Base-by-base conservation (phyloP, 208 protist species). In the Vickermania spadyakhi region DNA sequence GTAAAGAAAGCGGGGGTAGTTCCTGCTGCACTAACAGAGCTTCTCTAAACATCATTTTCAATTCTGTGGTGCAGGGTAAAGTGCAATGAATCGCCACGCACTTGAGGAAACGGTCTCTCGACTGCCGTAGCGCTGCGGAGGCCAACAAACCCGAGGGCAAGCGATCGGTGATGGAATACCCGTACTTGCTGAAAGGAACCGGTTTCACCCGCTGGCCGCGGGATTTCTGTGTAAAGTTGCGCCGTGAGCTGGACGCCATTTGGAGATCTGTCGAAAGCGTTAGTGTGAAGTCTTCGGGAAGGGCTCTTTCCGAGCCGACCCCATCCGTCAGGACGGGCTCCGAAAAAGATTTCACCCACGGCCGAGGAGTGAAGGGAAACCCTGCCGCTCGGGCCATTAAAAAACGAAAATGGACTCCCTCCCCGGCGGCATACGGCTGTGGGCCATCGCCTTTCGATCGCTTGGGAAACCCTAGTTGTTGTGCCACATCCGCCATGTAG, bases 31-130 rank as follows among this genome's bases (percentile, higher is more conserved):
- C 50, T 7, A 62, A 2, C 13, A 67, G 52, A 30, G 84, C 69
- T 62, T 91, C 84, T n/a, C 80, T 58, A 21, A 91, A 65, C 26
- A 80, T 75, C 27, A 70, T 70, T 53, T 68, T 58, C 22, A 66
- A 62, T 45, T 85, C 84, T 7, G 72, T 58, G 27, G 69, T 45
- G 4, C 62, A 58, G 2, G 79, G 79, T 28, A 93, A 66, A n/a
- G 82, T 89, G 60, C 84, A 75, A 62, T 89, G 76, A 45, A 93
- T 56, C 3, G 70, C 80, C 18, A 93, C 68, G 56, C 68, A 80
- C 23, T 64, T 66, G 2, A 36, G 29, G 7, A 31, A 55, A 29
- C 11, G 31, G 30, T 22, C 54, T 4, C 23, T 30, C 26, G 64
- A 59, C 26, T 52, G 58, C 54, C 65, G 68, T 31, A 67, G 70